Evolutionary conservation across 208 protist genomes (phyloP).

Genomic region (Crithidia sp.): DNA sequence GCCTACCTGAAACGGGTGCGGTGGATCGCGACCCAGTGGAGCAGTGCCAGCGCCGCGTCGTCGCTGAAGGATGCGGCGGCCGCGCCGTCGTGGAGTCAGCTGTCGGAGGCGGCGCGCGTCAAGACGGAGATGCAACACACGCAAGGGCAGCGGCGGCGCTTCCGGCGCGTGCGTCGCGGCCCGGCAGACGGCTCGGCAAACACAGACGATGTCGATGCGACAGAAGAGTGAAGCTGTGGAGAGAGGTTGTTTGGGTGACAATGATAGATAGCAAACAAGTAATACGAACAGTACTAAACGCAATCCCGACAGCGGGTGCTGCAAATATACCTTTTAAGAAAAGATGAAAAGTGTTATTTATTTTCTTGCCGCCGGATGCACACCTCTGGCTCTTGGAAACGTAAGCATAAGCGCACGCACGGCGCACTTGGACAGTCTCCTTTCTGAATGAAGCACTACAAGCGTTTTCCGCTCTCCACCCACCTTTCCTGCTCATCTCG

Average conservation of each 20-base stretch:
- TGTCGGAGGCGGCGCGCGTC: conserved; percentile 55
- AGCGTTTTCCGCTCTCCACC: too few relatives aligned
- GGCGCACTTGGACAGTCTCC: too few relatives aligned
- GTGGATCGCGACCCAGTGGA: conserved; percentile 63
- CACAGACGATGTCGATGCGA: conserved; percentile 15
- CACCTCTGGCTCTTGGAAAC: too few relatives aligned
- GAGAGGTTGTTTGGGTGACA: background rate
- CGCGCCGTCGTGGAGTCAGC: conserved; percentile 41
- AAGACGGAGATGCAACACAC: conserved; percentile 57
- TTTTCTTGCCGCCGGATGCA: too few relatives aligned
- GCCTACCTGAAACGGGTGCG: conserved; percentile 68
- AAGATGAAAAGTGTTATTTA: too few relatives aligned
- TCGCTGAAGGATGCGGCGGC: conserved; percentile 16
- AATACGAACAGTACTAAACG: too few relatives aligned
- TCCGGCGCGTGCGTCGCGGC: conserved; percentile 46
- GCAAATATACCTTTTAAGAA: too few relatives aligned
- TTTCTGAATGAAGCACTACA: too few relatives aligned
- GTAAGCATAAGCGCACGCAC: too few relatives aligned
- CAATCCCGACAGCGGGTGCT: too few relatives aligned
- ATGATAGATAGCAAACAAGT: too few relatives aligned
- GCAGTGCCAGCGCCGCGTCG: conserved; percentile 12
- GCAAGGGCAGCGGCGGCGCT: conserved; percentile 47
- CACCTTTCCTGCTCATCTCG: too few relatives aligned
- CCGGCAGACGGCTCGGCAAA: conserved; percentile 6
- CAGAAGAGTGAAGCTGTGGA: background rate